Percentiles rank a stretch among this genome's conserved stretches.
Conservation (phyloP, 192 early-diverging fungal genomes). For the Coemansia sp. region DNA sequence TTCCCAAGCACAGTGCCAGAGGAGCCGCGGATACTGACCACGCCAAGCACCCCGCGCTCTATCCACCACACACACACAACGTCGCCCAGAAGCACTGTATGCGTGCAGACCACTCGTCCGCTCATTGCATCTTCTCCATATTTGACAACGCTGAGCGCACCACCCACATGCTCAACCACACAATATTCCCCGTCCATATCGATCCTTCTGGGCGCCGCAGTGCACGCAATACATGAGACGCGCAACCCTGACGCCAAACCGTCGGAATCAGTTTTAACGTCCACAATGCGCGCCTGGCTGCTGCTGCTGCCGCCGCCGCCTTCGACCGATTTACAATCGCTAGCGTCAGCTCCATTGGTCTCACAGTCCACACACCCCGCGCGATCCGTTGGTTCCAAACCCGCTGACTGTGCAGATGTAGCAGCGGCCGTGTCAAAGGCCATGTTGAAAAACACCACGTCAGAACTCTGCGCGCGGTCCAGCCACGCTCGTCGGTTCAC, state of each 20-base stretch:
- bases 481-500: slow-evolving; percentile 26
- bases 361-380: too few species aligned
- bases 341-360: too few species aligned
- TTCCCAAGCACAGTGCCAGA: neutral
- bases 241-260: neutral
- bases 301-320: neutral
- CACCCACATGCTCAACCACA: slow-evolving; percentile 14
- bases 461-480: slow-evolving; percentile 35
- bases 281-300: neutral
- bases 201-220: neutral
- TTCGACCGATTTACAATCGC: too few species aligned
- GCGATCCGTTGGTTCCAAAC: too few species aligned
- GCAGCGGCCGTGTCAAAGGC: slow-evolving; percentile 22
- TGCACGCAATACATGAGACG: neutral
- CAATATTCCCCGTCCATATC: neutral
- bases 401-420: neutral
- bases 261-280: neutral
- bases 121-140: neutral
- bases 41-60: slow-evolving; percentile 7
- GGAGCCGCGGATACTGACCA: slow-evolving; percentile 5
- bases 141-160: slow-evolving; percentile 7
- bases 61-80: slow-evolving; percentile 39
- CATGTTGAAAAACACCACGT: slow-evolving; percentile 39
- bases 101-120: slow-evolving; percentile 9
- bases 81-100: slow-evolving; percentile 7